These are phyloP conservation scores for Phytophthora macrochlamydospora DNA, from an alignment of 352 stramenopile species.

Conservation along the genomic window DNA sequence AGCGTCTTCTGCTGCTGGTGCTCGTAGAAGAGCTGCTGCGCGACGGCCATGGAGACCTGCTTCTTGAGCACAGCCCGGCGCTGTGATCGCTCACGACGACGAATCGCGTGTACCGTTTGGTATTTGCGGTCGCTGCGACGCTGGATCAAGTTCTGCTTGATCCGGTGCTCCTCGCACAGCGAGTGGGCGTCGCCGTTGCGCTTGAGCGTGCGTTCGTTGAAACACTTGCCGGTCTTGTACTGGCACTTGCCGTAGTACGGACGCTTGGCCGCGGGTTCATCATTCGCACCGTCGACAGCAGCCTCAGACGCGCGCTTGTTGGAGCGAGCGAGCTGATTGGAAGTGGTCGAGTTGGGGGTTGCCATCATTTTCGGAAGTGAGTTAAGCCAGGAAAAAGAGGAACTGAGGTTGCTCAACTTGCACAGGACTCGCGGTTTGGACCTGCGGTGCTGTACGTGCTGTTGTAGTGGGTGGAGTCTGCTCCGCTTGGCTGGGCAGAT, in stretches of 20 bases:
- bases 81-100: conserved; percentile 79
- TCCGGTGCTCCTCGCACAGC: conserved; percentile 83
- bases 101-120: conserved; percentile 83
- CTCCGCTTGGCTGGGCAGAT: conserved; percentile 35
- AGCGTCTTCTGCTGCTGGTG: conserved; percentile 81
- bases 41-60: conserved; percentile 79
- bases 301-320: conserved; percentile 26
- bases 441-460: conserved; percentile 2
- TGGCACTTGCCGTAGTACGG: conserved; percentile 82
- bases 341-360: conserved; percentile 24
- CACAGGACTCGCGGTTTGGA: conserved; percentile 8
- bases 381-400: conserved; percentile 18
- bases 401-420: conserved; percentile 23
- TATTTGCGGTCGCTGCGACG: conserved; percentile 87
- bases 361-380: conserved; percentile 43
- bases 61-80: conserved; percentile 81
- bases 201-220: conserved; percentile 87
- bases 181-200: conserved; percentile 83
- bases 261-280: conserved; percentile 21
- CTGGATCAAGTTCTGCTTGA: conserved; percentile 88
- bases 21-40: conserved; percentile 81
- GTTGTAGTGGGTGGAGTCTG: conserved; percentile 20
- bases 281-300: conserved; percentile 2
- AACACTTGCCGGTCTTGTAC: conserved; percentile 91
- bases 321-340: conserved; percentile 7